Percentiles rank a stretch among this genome's conserved stretches.
Evolutionary conservation across 345 rosid species (phyloP).

Genomic region (Ricinus communis): DNA sequence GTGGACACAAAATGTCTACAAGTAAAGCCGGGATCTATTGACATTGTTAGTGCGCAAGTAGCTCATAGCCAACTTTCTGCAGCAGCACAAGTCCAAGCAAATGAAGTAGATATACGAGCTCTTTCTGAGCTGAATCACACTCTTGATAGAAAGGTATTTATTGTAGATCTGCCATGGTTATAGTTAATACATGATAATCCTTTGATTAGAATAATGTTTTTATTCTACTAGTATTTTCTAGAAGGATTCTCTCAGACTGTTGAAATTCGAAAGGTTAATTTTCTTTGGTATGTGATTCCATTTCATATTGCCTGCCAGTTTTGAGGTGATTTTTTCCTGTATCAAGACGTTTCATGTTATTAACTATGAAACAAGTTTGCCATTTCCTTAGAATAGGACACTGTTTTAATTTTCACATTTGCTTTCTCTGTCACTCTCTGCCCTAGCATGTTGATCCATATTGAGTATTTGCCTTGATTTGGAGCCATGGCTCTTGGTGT

Average conservation of each 20-base stretch:
- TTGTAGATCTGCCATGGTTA: background rate
- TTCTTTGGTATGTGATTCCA: background rate
- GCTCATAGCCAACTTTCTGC: constrained; percentile 38
- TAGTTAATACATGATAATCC: background rate
- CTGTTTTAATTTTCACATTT: background rate
- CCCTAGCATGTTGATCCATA: background rate
- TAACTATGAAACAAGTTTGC: background rate
- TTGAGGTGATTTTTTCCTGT: constrained; percentile 1
- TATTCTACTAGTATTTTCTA: background rate
- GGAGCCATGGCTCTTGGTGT: background rate
- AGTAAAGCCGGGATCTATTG: constrained; percentile 36
- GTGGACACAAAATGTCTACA: constrained; percentile 41
- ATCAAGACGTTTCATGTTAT: background rate
- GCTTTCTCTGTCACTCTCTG: too few relatives aligned
- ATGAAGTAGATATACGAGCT: constrained; percentile 62
- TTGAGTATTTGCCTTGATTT: background rate
- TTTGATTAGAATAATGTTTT: background rate
- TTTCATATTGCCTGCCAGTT: too few relatives aligned
- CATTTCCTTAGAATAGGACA: background rate
- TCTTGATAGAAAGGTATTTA: constrained; percentile 61
- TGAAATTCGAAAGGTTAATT: background rate
- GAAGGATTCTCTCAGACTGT: too few relatives aligned
- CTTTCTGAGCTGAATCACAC: constrained; percentile 48
- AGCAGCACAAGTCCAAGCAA: constrained; percentile 40
- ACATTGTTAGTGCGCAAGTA: constrained; percentile 35